phyloP scores from a whole-genome alignment of 2,329 filamentous ascomycete genomes.

The Hymenoscyphus repandus region DNA sequence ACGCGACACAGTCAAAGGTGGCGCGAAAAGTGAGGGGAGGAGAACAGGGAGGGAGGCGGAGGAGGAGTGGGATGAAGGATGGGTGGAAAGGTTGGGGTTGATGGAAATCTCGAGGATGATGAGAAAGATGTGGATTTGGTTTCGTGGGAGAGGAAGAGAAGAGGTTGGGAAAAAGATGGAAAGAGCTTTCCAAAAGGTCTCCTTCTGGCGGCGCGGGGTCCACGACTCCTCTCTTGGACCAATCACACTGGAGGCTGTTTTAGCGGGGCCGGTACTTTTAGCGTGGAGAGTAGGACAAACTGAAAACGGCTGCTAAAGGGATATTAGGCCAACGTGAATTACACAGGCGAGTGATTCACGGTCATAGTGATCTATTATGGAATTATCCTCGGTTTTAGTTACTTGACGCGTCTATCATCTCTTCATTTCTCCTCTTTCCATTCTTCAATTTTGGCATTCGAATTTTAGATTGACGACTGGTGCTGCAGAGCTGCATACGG shows the following conservation, averaged over 20 bases:
- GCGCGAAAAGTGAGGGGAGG: slow-evolving; percentile 18
- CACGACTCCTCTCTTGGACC: neutral
- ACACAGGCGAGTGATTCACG: too few species aligned
- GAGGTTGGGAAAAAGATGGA: slow-evolving; percentile 3
- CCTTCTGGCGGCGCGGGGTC: neutral
- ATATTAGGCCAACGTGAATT: too few species aligned
- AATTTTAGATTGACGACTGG: too few species aligned
- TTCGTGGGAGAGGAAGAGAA: neutral
- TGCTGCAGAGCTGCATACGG: too few species aligned
- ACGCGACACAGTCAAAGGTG: slow-evolving; percentile 5
- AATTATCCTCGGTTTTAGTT: too few species aligned
- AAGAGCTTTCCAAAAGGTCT: neutral
- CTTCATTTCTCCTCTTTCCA: too few species aligned
- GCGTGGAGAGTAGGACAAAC: too few species aligned
- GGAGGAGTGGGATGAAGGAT: slow-evolving; percentile 12
- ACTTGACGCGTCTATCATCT: too few species aligned
- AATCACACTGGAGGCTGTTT: neutral
- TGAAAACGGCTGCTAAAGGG: too few species aligned
- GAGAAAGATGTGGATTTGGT: slow-evolving; percentile 12
- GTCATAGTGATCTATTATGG: too few species aligned
- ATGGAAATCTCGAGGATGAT: neutral
- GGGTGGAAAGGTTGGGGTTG: neutral
- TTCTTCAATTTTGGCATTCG: too few species aligned
- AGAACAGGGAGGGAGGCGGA: slow-evolving; percentile 13
- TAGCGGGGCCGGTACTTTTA: too few species aligned